Base-by-base conservation (phyloP, 805 yeast species). In the Isabelozyma heimii region DNA sequence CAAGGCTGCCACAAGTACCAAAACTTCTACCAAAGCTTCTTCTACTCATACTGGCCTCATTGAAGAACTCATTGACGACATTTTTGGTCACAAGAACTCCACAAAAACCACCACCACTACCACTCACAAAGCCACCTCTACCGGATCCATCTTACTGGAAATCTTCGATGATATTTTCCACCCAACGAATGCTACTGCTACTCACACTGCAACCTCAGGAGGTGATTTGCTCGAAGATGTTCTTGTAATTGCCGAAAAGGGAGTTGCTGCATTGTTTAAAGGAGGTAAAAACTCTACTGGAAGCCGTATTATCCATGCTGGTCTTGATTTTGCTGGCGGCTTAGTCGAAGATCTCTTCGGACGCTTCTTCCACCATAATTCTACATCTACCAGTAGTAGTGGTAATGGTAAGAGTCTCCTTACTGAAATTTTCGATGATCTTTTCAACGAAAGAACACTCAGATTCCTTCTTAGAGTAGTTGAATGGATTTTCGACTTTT, bases 141-240 rank as follows among this genome's bases (percentile, higher is more conserved):
- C 49, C 42, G 41, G 53, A 24, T 42, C 39, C 14, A 49, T 53
- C 26, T 44, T 30, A 13, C 35, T 30, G 35, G 35, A 30, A 30
- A 2, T 30, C 16, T 44, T 61, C 42, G 60, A 57, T 43, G 47
- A 55, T 45, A 41, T 58, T 14, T 50, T 58, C 37, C 56, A 59
- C 43, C 45, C 56, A 24, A 54, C 44, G n/a, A 16, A 24, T 16
- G 26, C 44, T 13, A 20, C 44, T 30, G 26, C 44, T 8, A 20
- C 35, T 27, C 35, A 30, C 35, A 30, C 35, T 30, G 10, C 35
- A 9, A 30, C 35, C 8, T 10, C n/a, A 4, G 59, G 60, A 50
- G 60, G 51, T 20, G 49, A 40, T 10, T 37, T 52, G 15, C 46
- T 50, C 8, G 51, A 51, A 14, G 50, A 30, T 30, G 35, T 30